Evolutionary conservation across 2,329 filamentous ascomycete species (phyloP), one percentile per base, ranked within the genome.

Genomic region (Cryphonectria japonica): DNA sequence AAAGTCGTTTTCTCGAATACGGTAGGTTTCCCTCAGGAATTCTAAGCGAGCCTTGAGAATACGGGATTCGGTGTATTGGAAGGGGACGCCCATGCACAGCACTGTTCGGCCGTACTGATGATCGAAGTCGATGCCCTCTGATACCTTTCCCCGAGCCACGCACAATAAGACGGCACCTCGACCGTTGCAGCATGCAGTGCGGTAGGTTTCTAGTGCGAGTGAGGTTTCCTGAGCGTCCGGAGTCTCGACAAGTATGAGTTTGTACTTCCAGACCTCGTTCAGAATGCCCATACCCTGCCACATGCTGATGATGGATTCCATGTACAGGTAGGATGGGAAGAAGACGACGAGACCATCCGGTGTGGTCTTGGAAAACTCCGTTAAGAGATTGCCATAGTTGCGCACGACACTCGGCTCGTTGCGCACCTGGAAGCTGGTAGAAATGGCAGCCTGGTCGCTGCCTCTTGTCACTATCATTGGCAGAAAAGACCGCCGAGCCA

Each of bases 281-380:
- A 99, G 85, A 74, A 98, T 97, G 37, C 94, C 94, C 95, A 98
- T 98, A 69, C 94, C 94, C 80, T 99, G 96, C 96, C 96, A 99
- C 90, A 97, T 97, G 79, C 92, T 95, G 79, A 99, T 98, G 79
- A 98, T 98, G 67, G 92, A 96, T 79, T 99, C 96, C 96, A 99
- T 98, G 83, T 99, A 99, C 1, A 99, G 87, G 77, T 99, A 99
- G 0, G 94, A 97, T 0, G 96, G 97, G 80, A 99, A 99, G 85
- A 99, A 99, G 54, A 99, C 96, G n/a, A 99, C 96, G 81, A 99
- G 91, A 43, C 96, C 96, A 77, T 99, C 96, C 0, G 96, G 97
- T 0, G 96, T 99, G 74, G 98, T 91, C 80, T 95, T 97, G 68
- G 94, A 93, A 79, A 99, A 98, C 79, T 99, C 96, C 9, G 95